Conservation (phyloP, 805 yeast species). For the Ogataea minuta region DNA sequence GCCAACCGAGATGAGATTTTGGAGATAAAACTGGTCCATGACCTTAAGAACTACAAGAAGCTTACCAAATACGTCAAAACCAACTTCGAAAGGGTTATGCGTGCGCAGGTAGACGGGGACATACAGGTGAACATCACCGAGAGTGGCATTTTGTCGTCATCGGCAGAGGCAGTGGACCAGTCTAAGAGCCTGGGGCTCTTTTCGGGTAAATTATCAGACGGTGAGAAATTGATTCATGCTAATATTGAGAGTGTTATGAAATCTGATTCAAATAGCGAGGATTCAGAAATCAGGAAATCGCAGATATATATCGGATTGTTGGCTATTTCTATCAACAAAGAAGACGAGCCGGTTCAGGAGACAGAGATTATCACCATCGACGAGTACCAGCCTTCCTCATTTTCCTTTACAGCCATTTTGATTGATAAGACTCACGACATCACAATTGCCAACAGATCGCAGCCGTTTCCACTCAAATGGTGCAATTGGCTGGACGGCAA, state of each 20-base stretch:
- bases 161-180: slow-evolving; percentile 27
- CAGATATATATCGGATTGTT: slow-evolving; percentile 33
- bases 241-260: slow-evolving; percentile 72
- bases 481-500: slow-evolving; percentile 79
- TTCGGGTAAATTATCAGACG: slow-evolving; percentile 75
- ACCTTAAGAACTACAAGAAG: slow-evolving; percentile 52
- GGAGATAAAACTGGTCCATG: slow-evolving; percentile 65
- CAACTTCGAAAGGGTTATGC: slow-evolving; percentile 62
- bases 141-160: slow-evolving; percentile 38
- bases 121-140: slow-evolving; percentile 61
- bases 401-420: slow-evolving; percentile 72
- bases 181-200: slow-evolving; percentile 62
- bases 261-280: slow-evolving; percentile 5
- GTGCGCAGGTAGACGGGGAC: slow-evolving; percentile 73
- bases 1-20: slow-evolving; percentile 49
- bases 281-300: slow-evolving; percentile 21
- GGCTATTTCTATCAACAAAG: slow-evolving; percentile 29
- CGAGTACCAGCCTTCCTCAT: slow-evolving; percentile 49
- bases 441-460: slow-evolving; percentile 73
- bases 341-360: slow-evolving; percentile 19
- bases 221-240: slow-evolving; percentile 84
- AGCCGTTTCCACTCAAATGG: slow-evolving; percentile 90
- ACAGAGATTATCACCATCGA: slow-evolving; percentile 42
- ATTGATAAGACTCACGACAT: slow-evolving; percentile 79
- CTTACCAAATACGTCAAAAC: slow-evolving; percentile 47